A percentile compares a stretch with the other conserved stretches of the same genome.
Evolutionary conservation across 352 stramenopile genomes (phyloP).

Genomic region (Bremia lactucae): DNA sequence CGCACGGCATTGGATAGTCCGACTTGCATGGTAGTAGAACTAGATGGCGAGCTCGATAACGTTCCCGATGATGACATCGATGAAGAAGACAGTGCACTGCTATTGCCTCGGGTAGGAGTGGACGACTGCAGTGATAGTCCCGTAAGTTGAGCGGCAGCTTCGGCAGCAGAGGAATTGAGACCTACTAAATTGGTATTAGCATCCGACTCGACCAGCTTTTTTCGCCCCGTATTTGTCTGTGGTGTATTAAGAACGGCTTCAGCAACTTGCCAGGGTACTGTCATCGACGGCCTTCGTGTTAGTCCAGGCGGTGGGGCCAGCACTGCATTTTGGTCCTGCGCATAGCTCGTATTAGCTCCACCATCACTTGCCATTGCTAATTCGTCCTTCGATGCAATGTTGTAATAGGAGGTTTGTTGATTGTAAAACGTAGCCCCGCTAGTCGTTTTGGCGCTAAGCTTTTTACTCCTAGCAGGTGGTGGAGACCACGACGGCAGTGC

Average conservation of each 20-base stretch:
- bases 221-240: constrained; percentile 52
- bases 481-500: constrained; percentile 77
- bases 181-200: constrained; percentile 17
- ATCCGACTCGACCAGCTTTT: constrained; percentile 57
- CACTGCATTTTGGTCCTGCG: constrained; percentile 53
- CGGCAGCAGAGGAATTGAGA: constrained; percentile 49
- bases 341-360: constrained; percentile 5
- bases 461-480: constrained; percentile 53
- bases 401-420: constrained; percentile 63
- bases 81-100: constrained; percentile 14
- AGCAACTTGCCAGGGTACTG: constrained; percentile 76
- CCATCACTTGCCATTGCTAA: constrained; percentile 6
- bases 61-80: constrained; percentile 6
- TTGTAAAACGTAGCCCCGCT: constrained; percentile 47
- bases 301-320: constrained; percentile 61
- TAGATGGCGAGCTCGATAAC: constrained; percentile 23
- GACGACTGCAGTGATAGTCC: constrained; percentile 31
- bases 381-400: constrained; percentile 57
- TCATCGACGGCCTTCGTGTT: constrained; percentile 72
- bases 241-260: constrained; percentile 75
- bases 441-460: constrained; percentile 35
- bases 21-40: constrained; percentile 8
- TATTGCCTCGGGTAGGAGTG: constrained; percentile 30
- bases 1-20: constrained; percentile 21
- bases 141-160: constrained; percentile 57